Conservation (phyloP, 1,284 basidiomycete genomes). For the Malassezia japonica region DNA sequence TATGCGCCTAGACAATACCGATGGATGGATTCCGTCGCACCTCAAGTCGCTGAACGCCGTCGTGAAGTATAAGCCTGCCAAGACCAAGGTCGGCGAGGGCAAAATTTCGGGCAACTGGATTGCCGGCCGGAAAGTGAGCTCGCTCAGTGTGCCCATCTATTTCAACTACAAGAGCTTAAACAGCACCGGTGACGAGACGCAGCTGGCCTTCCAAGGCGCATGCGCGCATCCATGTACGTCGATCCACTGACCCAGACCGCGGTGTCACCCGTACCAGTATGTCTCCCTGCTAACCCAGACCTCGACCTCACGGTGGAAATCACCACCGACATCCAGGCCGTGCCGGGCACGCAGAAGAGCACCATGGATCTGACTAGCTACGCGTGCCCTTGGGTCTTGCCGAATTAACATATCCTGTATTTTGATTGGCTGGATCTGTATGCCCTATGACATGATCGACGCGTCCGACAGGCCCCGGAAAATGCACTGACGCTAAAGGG, state of each 20-base stretch:
- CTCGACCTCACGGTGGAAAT: constrained; percentile 6
- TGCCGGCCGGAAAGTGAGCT: neutral
- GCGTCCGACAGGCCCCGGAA: too few species aligned
- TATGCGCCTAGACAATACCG: constrained; percentile 7
- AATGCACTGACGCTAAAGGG: too few species aligned
- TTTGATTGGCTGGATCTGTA: neutral
- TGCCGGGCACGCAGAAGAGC: neutral
- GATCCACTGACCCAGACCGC: neutral
- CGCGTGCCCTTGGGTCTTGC: constrained; percentile 13
- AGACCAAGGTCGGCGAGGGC: constrained; percentile 7
- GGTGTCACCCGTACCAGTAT: constrained; percentile 4
- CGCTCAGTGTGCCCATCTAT: neutral
- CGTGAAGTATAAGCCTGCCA: neutral
- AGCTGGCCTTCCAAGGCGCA: constrained; percentile 13
- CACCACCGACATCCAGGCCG: constrained; percentile 4
- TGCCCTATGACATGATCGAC: too few species aligned
- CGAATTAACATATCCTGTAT: neutral
- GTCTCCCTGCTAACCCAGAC: constrained; percentile 1
- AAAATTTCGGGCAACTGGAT: neutral
- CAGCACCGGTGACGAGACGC: constrained; percentile 11
- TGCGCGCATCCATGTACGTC: constrained; percentile 18
- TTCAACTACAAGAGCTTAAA: constrained; percentile 14
- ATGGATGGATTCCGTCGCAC: constrained; percentile 14
- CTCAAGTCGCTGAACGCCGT: neutral
- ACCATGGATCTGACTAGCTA: neutral